A percentile compares a stretch with the other conserved stretches of the same genome.
Evolutionary conservation across 805 yeast species (phyloP).

Genomic region (Groenewaldozyma salmanticensis): DNA sequence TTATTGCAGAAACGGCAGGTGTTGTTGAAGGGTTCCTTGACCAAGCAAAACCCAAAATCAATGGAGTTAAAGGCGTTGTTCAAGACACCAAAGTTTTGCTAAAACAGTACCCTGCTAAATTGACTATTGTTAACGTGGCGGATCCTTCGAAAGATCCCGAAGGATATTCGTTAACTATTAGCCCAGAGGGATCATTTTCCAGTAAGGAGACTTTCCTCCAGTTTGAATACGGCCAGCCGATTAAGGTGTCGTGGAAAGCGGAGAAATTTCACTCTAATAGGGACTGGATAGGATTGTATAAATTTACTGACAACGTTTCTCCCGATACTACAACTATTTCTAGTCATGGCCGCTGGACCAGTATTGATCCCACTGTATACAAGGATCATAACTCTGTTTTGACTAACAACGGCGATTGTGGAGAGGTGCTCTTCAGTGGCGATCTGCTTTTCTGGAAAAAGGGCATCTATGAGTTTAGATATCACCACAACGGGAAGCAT

Average conservation of each 20-base stretch:
- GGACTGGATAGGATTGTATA: conserved; percentile 76
- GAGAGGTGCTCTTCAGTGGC: conserved; percentile 40
- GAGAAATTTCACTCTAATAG: conserved; percentile 39
- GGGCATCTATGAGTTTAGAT: conserved; percentile 67
- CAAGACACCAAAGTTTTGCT: conserved; percentile 26
- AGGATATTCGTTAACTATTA: conserved; percentile 15
- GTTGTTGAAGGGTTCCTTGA: conserved; percentile 37
- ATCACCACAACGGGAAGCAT: conserved; percentile 57
- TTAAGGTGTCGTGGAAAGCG: conserved; percentile 45
- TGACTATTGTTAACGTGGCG: conserved; percentile 23
- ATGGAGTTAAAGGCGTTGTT: conserved; percentile 22
- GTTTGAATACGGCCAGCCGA: conserved; percentile 37
- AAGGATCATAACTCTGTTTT: conserved; percentile 16
- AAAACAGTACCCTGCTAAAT: conserved; percentile 29
- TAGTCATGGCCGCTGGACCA: conserved; percentile 59
- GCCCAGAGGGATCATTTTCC: not conserved
- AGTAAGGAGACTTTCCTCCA: conserved; percentile 6
- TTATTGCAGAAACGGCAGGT: conserved; percentile 30
- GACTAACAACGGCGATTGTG: conserved; percentile 24
- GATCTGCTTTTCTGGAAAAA: conserved; percentile 49
- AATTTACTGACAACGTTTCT: conserved; percentile 50
- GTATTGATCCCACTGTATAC: conserved; percentile 31
- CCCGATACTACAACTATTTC: conserved; percentile 48
- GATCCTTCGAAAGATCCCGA: conserved; percentile 19
- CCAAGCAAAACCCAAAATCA: conserved; percentile 25